phyloP scores from a whole-genome alignment of 192 early-diverging fungal genomes.

The Linnemannia schmuckeri region DNA sequence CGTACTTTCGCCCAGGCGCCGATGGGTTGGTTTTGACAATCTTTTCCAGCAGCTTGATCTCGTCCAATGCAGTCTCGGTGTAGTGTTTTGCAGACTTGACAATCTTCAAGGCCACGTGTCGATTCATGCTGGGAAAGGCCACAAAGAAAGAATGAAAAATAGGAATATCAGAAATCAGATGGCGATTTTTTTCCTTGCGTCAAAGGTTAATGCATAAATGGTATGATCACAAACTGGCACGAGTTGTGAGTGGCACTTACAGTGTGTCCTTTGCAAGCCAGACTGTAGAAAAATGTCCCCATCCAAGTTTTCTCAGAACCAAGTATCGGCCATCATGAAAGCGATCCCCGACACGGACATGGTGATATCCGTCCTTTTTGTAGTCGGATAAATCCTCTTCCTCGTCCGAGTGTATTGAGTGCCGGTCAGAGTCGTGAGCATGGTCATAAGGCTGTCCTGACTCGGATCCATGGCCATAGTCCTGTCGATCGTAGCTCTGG shows the following conservation, averaged over 20 bases:
- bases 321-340: constrained; percentile 86
- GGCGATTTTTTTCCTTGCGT: background rate
- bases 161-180: background rate
- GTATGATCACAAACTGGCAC: background rate
- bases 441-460: background rate
- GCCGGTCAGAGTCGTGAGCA: background rate
- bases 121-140: constrained; percentile 62
- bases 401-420: constrained; percentile 64
- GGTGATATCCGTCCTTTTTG: constrained; percentile 95
- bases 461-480: background rate
- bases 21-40: constrained; percentile 76
- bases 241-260: constrained; percentile 51
- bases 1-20: constrained; percentile 70
- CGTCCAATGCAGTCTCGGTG: constrained; percentile 95
- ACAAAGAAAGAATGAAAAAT: background rate
- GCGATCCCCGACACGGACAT: constrained; percentile 84
- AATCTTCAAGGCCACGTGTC: constrained; percentile 95
- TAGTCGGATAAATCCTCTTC: constrained; percentile 96
- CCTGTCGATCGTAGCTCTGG: background rate
- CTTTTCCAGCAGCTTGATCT: constrained; percentile 92
- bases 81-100: constrained; percentile 97
- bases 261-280: constrained; percentile 90
- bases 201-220: background rate
- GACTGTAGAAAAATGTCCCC: constrained; percentile 99
- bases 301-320: constrained; percentile 94